phyloP scores from a whole-genome alignment of 495 filamentous ascomycete species.

The Monascus purpureus region DNA sequence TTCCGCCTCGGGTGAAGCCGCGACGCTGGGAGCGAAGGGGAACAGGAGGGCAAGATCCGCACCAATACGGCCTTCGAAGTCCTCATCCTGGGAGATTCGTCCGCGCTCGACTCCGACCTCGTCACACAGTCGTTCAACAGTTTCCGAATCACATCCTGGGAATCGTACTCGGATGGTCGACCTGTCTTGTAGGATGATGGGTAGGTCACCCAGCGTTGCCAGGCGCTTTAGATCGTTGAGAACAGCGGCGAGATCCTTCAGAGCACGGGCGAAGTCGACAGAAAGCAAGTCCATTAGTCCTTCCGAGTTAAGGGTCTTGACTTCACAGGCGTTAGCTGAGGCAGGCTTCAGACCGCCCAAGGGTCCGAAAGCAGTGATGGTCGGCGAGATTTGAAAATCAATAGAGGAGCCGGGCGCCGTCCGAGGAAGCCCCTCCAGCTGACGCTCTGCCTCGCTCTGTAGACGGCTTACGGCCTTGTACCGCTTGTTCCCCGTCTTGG shows the following conservation, averaged over 20 bases:
- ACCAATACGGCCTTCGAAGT: conserved; percentile 48
- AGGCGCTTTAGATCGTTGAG: conserved; percentile 72
- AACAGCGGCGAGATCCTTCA: conserved; percentile 68
- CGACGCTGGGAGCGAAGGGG: conserved; percentile 61
- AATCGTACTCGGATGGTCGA: conserved; percentile 69
- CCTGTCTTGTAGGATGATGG: conserved; percentile 51
- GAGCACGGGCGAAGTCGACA: conserved; percentile 73
- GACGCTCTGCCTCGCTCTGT: conserved; percentile 53
- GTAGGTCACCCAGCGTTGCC: conserved; percentile 64
- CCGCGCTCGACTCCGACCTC: conserved; percentile 75
- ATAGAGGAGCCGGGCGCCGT: conserved; percentile 60
- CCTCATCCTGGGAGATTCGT: conserved; percentile 61
- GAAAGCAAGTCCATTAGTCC: conserved; percentile 75
- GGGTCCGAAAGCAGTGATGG: conserved; percentile 66
- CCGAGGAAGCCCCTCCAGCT: conserved; percentile 39
- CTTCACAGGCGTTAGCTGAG: conserved; percentile 14
- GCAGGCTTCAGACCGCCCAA: conserved; percentile 23
- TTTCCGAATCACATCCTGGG: conserved; percentile 73
- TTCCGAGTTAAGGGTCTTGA: conserved; percentile 51
- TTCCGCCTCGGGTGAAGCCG: conserved; percentile 17
- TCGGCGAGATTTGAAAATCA: conserved; percentile 78
- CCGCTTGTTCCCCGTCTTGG: conserved; percentile 55
- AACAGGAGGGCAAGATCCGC: conserved; percentile 65
- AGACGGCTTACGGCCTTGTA: conserved; percentile 56
- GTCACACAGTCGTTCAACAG: conserved; percentile 70